These are phyloP conservation scores for Microthlaspi erraticum DNA, from an alignment of 345 rosid genomes.

Conservation along the genomic window DNA sequence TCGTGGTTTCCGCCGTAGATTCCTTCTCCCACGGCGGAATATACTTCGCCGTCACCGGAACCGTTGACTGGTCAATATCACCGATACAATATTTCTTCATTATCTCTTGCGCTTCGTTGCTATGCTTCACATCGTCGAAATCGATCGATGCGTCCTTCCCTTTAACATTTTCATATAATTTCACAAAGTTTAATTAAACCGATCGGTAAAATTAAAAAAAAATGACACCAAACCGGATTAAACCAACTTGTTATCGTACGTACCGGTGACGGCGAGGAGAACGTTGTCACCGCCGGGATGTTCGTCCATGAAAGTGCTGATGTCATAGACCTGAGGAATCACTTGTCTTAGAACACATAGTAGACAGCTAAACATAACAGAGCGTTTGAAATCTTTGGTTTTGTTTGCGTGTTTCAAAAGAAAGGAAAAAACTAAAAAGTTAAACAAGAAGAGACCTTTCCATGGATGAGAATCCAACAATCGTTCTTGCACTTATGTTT, in stretches of 20 bases:
- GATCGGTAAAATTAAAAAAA: neutral
- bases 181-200: neutral
- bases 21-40: slow-evolving; percentile 45
- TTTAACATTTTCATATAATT: slow-evolving; percentile 19
- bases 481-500: slow-evolving; percentile 60
- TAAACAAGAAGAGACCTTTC: slow-evolving; percentile 52
- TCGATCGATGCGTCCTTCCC: slow-evolving; percentile 85
- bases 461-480: slow-evolving; percentile 76
- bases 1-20: slow-evolving; percentile 38
- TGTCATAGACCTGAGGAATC: slow-evolving; percentile 70
- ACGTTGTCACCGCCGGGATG: slow-evolving; percentile 93
- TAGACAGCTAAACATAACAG: neutral
- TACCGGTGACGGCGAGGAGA: slow-evolving; percentile 76
- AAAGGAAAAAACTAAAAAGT: neutral
- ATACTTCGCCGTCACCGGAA: slow-evolving; percentile 51
- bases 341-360: neutral
- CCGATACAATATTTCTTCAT: slow-evolving; percentile 72
- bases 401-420: neutral
- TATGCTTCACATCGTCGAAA: slow-evolving; percentile 78
- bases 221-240: slow-evolving; percentile 5
- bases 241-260: neutral
- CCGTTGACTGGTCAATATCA: slow-evolving; percentile 59
- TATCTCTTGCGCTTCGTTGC: slow-evolving; percentile 61
- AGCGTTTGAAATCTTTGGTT: neutral
- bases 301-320: slow-evolving; percentile 78